Evolutionary conservation across 768 basidiomycete genomes (phyloP), one percentile per base, ranked within the genome.

Genomic region (Tricholoma flavovirens): DNA sequence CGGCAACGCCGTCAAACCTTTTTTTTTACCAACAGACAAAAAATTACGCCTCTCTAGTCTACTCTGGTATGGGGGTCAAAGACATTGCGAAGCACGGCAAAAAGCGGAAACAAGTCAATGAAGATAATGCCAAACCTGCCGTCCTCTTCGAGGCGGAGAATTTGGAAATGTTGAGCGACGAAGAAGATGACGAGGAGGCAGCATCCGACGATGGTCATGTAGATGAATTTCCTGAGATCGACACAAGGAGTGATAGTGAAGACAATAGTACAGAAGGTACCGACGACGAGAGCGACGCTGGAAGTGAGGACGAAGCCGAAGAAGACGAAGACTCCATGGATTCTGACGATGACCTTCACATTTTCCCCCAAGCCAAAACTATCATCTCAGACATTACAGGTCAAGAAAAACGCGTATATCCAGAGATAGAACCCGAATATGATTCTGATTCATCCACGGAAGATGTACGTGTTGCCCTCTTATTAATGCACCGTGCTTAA

Each of bases 361-460:
- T 84, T 58, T 81, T 80, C 58, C 88, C 87, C 22, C 81, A 79
- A 68, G 71, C 84, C 43, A 88, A 85, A 70, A 83, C 79, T 24
- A 71, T 92, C 35, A 77, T 86, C 53, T 93, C 91, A 38, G 75
- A 84, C 56, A 87, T 94, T 60, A 95, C 93, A 56, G 88, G 90
- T n/a, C 83, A 86, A 59, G 84, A 79, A 56, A 93, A 91, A 76
- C 80, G 78, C 57, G 83, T 92, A 36, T 93, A 89, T 67, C 90
- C 90, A 45, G 87, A 90, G 64, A 94, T 94, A 66, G 91, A 92
- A 61, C 88, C 93, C 9, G 86, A 89, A 56, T 95, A 95, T 66
- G 91, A 92, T 66, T 91, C 88, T 2, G 93, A 95, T 70, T 92
- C 90, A 5, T 92, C 90, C 4, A 94, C 90, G 2, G 93, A 95